These are phyloP conservation scores for Coelastrella sp. DNA, from an alignment of 139 green algal genomes.

Conservation along the genomic window DNA sequence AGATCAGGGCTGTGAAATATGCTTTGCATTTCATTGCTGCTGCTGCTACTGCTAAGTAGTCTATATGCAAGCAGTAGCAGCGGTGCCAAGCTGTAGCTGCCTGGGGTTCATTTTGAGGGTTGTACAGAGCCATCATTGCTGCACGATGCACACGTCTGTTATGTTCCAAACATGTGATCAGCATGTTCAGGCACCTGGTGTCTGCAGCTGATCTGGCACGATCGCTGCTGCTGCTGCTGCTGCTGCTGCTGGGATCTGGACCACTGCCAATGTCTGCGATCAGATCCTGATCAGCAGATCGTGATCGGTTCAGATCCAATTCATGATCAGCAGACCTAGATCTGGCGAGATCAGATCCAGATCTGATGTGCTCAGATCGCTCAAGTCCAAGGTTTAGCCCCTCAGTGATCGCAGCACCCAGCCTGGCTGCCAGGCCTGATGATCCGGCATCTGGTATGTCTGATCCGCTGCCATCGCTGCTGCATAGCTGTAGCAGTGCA, in stretches of 20 bases:
- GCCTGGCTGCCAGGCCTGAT: not conserved
- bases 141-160: slow-evolving; percentile 59
- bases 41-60: slow-evolving; percentile 78
- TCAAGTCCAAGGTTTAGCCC: slow-evolving; percentile 16
- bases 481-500: slow-evolving; percentile 35
- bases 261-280: not conserved
- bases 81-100: slow-evolving; percentile 43
- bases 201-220: not conserved
- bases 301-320: too few relatives aligned
- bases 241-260: not conserved
- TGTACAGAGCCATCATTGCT: slow-evolving; percentile 25
- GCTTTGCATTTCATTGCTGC: slow-evolving; percentile 68
- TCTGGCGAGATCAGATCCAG: not conserved
- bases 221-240: not conserved
- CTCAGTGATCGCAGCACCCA: slow-evolving; percentile 17
- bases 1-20: slow-evolving; percentile 84
- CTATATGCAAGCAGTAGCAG: slow-evolving; percentile 84
- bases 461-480: not conserved
- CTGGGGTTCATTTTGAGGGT: not conserved
- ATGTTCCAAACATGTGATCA: slow-evolving; percentile 71
- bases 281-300: too few relatives aligned
- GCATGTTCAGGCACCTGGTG: slow-evolving; percentile 61
- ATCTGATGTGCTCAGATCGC: slow-evolving; percentile 28
- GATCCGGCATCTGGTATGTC: slow-evolving; percentile 36
- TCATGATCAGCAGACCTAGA: too few relatives aligned